A percentile compares a stretch with the other conserved stretches of the same genome.
These are phyloP conservation scores for Nemania abortiva DNA, from an alignment of 2,329 filamentous ascomycete species.

Conservation along the genomic window DNA sequence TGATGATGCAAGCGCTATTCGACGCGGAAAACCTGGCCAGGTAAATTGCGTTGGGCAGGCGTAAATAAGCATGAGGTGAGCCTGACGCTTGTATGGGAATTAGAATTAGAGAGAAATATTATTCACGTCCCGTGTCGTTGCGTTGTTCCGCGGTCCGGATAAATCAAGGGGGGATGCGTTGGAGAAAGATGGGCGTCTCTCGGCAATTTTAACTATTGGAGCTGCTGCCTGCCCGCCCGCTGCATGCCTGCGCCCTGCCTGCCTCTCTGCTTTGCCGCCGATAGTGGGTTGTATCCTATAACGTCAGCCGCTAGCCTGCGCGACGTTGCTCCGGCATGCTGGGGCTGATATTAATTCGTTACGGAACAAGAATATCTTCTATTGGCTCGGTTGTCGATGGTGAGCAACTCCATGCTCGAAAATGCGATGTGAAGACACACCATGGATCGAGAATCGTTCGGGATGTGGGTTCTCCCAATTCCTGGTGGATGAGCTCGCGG, in stretches of 20 bases:
- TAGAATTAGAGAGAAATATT: neutral
- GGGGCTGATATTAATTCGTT: conserved; percentile 15
- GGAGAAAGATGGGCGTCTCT: conserved; percentile 15
- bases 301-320: conserved; percentile 23
- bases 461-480: conserved; percentile 2
- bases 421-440: conserved; percentile 13
- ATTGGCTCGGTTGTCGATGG: neutral
- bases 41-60: neutral
- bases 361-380: neutral
- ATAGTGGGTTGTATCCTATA: conserved; percentile 25
- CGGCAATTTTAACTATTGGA: conserved; percentile 20
- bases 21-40: neutral
- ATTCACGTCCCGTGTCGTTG: neutral
- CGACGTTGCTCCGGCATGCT: conserved; percentile 9
- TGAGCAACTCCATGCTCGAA: neutral
- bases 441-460: conserved; percentile 21
- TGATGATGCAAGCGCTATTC: neutral
- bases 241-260: neutral
- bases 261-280: neutral
- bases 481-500: neutral
- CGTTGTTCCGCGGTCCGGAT: conserved; percentile 16
- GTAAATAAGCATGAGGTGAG: conserved; percentile 26
- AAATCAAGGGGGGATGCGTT: conserved; percentile 7
- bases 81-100: neutral
- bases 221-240: neutral